Evolutionary conservation across 768 basidiomycete genomes (phyloP).

Genomic region (Gymnopilus dilepis): DNA sequence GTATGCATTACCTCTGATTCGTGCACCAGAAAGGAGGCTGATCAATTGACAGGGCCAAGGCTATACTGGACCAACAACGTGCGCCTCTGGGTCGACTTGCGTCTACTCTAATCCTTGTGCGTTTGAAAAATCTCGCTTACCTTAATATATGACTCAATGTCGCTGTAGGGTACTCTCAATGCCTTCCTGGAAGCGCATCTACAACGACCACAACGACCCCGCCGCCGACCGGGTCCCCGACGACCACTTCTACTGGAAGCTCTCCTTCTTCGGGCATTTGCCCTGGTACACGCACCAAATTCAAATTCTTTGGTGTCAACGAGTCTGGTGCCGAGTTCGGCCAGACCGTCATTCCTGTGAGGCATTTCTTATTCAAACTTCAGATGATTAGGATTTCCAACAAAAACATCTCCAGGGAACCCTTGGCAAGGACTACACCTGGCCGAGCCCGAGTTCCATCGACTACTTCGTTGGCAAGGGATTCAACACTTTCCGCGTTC

Average conservation of each 20-base stretch:
- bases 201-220: conserved; percentile 1
- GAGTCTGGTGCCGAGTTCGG: conserved; percentile 70
- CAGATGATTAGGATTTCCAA: not conserved
- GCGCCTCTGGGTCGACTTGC: conserved; percentile 51
- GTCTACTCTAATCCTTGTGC: conserved; percentile 47
- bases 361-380: conserved; percentile 1
- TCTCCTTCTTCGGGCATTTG: conserved; percentile 38
- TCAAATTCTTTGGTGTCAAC: conserved; percentile 68
- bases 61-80: conserved; percentile 50
- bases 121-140: conserved; percentile 14
- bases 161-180: conserved; percentile 52
- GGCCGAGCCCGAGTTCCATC: conserved; percentile 49
- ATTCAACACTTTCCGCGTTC: conserved; percentile 67
- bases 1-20: conserved; percentile 31
- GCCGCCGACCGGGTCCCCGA: not conserved
- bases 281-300: conserved; percentile 53
- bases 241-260: conserved; percentile 28
- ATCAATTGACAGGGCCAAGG: conserved; percentile 39
- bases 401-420: conserved; percentile 32
- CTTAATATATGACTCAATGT: not conserved
- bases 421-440: conserved; percentile 52
- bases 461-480: conserved; percentile 63
- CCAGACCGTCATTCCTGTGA: conserved; percentile 51
- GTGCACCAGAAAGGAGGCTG: not conserved
- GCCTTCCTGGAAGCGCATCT: conserved; percentile 36